phyloP scores from a whole-genome alignment of 2,329 filamentous ascomycete genomes.

The Cercospora zeina region DNA sequence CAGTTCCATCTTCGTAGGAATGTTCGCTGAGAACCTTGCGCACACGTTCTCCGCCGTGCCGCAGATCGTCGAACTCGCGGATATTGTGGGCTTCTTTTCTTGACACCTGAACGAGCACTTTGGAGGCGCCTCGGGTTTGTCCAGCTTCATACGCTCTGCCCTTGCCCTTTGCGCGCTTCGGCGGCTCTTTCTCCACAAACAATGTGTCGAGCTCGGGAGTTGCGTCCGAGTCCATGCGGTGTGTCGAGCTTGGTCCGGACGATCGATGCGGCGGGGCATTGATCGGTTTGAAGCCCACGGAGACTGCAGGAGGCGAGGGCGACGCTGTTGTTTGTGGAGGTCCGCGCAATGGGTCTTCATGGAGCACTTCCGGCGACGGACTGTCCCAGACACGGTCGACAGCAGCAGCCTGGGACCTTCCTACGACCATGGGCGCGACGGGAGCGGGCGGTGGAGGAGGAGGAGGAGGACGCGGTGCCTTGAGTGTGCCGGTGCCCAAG shows the following conservation, averaged over 20 bases:
- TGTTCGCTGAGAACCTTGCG: slow-evolving; percentile 46
- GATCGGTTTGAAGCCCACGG: slow-evolving; percentile 26
- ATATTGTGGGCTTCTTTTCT: slow-evolving; percentile 25
- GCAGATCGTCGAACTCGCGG: slow-evolving; percentile 34
- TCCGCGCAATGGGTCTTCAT: slow-evolving; percentile 10
- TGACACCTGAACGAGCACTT: slow-evolving; percentile 24
- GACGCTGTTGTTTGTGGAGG: slow-evolving; percentile 17
- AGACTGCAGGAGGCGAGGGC: slow-evolving; percentile 10
- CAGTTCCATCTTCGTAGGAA: slow-evolving; percentile 34
- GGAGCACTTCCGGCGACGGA: slow-evolving; percentile 19
- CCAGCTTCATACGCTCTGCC: neutral
- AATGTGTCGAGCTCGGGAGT: slow-evolving; percentile 13
- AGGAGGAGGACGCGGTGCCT: slow-evolving; percentile 11
- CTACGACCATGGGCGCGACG: slow-evolving; percentile 30
- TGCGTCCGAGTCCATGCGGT: slow-evolving; percentile 19
- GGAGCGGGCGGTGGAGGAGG: slow-evolving; percentile 20
- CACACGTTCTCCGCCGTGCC: slow-evolving; percentile 38
- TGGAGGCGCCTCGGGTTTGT: neutral
- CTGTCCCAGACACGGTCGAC: slow-evolving; percentile 20
- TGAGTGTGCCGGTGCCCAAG: slow-evolving; percentile 2
- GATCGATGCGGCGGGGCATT: slow-evolving; percentile 17
- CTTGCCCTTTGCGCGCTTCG: slow-evolving; percentile 9
- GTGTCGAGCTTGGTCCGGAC: slow-evolving; percentile 16
- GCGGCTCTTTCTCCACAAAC: slow-evolving; percentile 19
- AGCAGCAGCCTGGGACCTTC: neutral